Evolutionary conservation across 805 yeast species (phyloP).

Genomic region (Wickerhamomyces kurtzmanii): DNA sequence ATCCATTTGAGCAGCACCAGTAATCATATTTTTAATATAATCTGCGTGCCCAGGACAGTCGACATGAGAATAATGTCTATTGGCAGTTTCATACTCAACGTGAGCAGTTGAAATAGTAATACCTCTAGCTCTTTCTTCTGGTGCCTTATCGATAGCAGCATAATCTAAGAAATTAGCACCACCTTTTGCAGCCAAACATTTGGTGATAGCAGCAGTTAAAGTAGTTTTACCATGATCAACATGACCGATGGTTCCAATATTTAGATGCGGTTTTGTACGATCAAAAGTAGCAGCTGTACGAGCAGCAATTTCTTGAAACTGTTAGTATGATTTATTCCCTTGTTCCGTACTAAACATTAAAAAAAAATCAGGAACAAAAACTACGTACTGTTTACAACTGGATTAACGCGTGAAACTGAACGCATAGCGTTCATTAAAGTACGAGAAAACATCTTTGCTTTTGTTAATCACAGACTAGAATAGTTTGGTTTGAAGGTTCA

Average conservation of each 20-base stretch:
- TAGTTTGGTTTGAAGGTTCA: too few species aligned
- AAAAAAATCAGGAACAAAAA: slow-evolving; percentile 9
- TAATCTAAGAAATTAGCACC: slow-evolving; percentile 94
- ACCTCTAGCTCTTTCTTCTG: slow-evolving; percentile 99
- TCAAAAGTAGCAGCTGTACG: slow-evolving; percentile 65
- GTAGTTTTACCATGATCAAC: slow-evolving; percentile 99
- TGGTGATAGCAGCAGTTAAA: slow-evolving; percentile 96
- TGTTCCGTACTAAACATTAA: slow-evolving; percentile 3
- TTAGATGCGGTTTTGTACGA: slow-evolving; percentile 94
- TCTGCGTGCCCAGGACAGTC: slow-evolving; percentile 99
- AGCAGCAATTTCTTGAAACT: slow-evolving; percentile 1
- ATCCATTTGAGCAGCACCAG: slow-evolving; percentile 99
- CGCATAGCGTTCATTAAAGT: slow-evolving; percentile 7
- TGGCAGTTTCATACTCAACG: slow-evolving; percentile 91
- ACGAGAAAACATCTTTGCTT: slow-evolving; percentile 10
- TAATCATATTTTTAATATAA: slow-evolving; percentile 97
- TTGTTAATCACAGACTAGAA: not conserved
- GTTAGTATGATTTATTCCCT: too few species aligned
- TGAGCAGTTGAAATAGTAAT: slow-evolving; percentile 97
- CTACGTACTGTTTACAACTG: too few species aligned
- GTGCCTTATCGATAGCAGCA: slow-evolving; percentile 90
- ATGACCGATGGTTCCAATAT: slow-evolving; percentile 97
- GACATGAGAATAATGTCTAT: slow-evolving; percentile 95
- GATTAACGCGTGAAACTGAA: slow-evolving; percentile 3
- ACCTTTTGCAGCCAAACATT: slow-evolving; percentile 78